phyloP scores from a whole-genome alignment of 345 rosid genomes.

The Cardiospermum halicacabum region DNA sequence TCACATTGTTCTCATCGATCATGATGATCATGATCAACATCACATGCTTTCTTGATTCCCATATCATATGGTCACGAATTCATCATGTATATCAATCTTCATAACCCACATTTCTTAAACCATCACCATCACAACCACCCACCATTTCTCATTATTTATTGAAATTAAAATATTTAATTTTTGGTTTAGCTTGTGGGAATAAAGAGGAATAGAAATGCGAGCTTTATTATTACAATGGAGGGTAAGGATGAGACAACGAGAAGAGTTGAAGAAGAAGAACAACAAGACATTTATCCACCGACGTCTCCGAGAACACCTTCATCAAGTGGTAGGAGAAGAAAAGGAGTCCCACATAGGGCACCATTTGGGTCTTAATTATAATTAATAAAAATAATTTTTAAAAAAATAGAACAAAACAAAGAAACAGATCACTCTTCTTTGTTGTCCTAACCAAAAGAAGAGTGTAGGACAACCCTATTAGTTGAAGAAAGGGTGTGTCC shows the following conservation, averaged over 20 bases:
- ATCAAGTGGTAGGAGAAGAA: conserved; percentile 70
- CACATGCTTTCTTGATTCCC: not conserved
- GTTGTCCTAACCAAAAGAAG: conserved; percentile 21
- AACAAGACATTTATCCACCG: conserved; percentile 49
- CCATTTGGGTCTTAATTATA: conserved; percentile 56
- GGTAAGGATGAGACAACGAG: conserved; percentile 34
- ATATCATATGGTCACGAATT: conserved; percentile 23
- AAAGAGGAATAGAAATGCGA: conserved; percentile 59
- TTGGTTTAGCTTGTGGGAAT: conserved; percentile 61
- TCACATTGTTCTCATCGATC: conserved; percentile 16
- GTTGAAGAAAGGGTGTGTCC: conserved; percentile 21
- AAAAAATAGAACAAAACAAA: too few species aligned
- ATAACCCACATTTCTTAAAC: conserved; percentile 19
- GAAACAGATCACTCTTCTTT: not conserved
- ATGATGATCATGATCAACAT: conserved; percentile 15
- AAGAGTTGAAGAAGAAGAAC: conserved; percentile 40
- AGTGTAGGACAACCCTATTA: conserved; percentile 24
- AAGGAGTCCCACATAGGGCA: conserved; percentile 85
- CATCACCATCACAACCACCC: conserved; percentile 37
- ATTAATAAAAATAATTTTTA: not conserved
- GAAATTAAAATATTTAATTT: not conserved
- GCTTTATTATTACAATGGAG: conserved; percentile 41
- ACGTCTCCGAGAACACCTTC: conserved; percentile 53
- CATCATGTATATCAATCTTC: conserved; percentile 11
- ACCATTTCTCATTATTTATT: conserved; percentile 14